Conservation (phyloP, 768 basidiomycete species). For the Trichaptum fuscoviolaceum region DNA sequence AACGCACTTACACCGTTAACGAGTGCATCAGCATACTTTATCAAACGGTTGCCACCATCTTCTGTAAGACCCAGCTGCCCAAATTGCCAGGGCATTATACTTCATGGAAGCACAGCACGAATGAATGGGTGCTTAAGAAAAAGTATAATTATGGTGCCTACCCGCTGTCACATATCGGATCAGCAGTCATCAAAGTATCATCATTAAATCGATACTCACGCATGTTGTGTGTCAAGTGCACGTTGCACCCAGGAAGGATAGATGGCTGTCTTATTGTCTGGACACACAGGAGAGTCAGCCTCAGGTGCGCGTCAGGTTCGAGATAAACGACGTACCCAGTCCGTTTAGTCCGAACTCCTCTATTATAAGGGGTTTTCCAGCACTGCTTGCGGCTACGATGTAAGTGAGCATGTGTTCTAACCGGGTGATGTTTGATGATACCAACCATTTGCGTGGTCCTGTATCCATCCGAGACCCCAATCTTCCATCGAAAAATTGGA, state of each 20-base stretch:
- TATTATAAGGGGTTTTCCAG: slow-evolving; percentile 25
- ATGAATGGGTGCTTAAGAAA: not conserved
- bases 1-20: slow-evolving; percentile 34
- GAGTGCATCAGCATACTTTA: slow-evolving; percentile 52
- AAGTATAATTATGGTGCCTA: not conserved
- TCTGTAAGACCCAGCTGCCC: slow-evolving; percentile 45
- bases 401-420: not conserved
- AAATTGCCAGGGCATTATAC: slow-evolving; percentile 59
- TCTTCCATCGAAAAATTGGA: slow-evolving; percentile 39
- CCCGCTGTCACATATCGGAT: not conserved
- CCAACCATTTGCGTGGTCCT: slow-evolving; percentile 29
- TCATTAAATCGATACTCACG: slow-evolving; percentile 26
- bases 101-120: slow-evolving; percentile 13
- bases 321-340: slow-evolving; percentile 27
- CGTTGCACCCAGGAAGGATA: slow-evolving; percentile 48
- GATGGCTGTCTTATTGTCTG: slow-evolving; percentile 44
- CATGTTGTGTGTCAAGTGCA: slow-evolving; percentile 45
- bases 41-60: slow-evolving; percentile 44
- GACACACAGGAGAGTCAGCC: not conserved
- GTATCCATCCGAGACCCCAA: slow-evolving; percentile 30
- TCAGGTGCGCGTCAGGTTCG: not conserved
- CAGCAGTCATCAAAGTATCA: not conserved
- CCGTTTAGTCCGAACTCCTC: slow-evolving; percentile 32
- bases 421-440: slow-evolving; percentile 2
- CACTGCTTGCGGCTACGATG: slow-evolving; percentile 38